phyloP scores from a whole-genome alignment of 768 basidiomycete genomes.

The Infundibulicybe gibba region DNA sequence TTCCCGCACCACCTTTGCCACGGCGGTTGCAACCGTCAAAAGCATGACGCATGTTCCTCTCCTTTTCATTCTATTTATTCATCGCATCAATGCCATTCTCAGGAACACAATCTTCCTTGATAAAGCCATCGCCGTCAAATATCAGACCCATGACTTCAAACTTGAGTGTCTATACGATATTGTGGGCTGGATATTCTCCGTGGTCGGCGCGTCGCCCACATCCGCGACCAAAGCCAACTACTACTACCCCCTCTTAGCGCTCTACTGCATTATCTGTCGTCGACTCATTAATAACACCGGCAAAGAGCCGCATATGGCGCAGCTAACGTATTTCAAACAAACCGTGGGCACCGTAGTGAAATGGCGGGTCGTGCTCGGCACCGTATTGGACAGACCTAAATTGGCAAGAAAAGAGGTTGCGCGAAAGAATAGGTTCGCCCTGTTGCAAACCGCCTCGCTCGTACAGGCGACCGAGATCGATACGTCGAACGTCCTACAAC shows the following conservation, averaged over 20 bases:
- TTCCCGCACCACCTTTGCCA: background rate
- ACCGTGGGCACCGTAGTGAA: background rate
- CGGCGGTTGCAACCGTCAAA: background rate
- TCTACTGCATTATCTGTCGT: background rate
- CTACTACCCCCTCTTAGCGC: conserved; percentile 2
- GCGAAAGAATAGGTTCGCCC: background rate
- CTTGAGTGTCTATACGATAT: background rate
- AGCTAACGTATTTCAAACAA: background rate
- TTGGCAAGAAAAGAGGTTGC: background rate
- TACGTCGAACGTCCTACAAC: background rate
- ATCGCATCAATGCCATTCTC: background rate
- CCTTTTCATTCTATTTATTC: background rate
- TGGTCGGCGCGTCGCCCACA: background rate
- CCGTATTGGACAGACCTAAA: background rate
- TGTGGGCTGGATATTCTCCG: conserved; percentile 3
- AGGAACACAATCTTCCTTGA: background rate
- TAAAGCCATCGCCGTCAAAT: background rate
- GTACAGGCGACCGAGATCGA: background rate
- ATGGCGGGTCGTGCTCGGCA: background rate
- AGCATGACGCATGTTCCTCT: background rate
- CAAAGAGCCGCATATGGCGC: conserved; percentile 1
- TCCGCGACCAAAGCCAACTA: background rate
- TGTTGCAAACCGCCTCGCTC: background rate
- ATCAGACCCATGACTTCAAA: background rate
- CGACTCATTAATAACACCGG: background rate